A percentile compares a stretch with the other conserved stretches of the same genome.
These are phyloP conservation scores for Coffea canephora DNA, from an alignment of 257 asterid species.

Conservation along the genomic window DNA sequence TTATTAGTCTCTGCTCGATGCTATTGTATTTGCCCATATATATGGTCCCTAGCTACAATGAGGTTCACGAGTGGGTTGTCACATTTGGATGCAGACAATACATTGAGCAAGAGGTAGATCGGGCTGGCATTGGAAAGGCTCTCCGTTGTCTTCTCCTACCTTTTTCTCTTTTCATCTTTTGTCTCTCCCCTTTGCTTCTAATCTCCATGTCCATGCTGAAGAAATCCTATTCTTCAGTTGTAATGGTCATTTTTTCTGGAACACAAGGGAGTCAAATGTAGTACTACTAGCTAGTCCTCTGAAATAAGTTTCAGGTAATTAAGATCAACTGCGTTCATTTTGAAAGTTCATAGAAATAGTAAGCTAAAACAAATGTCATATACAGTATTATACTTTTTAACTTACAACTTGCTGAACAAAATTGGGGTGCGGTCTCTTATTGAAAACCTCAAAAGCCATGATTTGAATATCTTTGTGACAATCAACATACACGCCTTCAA, in stretches of 20 bases:
- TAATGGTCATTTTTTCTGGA: neutral
- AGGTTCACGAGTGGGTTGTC: conserved; percentile 16
- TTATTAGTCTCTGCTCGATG: conserved; percentile 1
- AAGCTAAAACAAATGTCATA: too few species aligned
- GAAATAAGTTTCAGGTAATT: too few species aligned
- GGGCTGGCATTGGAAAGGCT: conserved; percentile 16
- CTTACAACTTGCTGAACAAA: neutral
- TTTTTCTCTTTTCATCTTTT: neutral
- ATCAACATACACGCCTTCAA: conserved; percentile 10
- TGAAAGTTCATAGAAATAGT: neutral
- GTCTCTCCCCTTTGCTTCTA: neutral
- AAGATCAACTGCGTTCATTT: neutral
- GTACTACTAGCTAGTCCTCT: too few species aligned
- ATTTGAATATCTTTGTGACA: conserved; percentile 16
- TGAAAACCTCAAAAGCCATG: conserved; percentile 21
- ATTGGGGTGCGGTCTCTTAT: conserved; percentile 7
- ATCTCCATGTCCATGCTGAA: neutral
- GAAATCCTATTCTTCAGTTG: neutral
- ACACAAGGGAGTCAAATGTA: neutral
- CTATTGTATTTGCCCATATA: neutral
- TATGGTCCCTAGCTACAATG: conserved; percentile 22
- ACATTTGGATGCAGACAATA: conserved; percentile 9
- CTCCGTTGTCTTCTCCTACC: conserved; percentile 7
- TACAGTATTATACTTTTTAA: neutral
- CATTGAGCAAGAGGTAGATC: conserved; percentile 16